These are phyloP conservation scores for Leptographium radiaticola DNA, from an alignment of 2,329 filamentous ascomycete genomes.

Conservation along the genomic window DNA sequence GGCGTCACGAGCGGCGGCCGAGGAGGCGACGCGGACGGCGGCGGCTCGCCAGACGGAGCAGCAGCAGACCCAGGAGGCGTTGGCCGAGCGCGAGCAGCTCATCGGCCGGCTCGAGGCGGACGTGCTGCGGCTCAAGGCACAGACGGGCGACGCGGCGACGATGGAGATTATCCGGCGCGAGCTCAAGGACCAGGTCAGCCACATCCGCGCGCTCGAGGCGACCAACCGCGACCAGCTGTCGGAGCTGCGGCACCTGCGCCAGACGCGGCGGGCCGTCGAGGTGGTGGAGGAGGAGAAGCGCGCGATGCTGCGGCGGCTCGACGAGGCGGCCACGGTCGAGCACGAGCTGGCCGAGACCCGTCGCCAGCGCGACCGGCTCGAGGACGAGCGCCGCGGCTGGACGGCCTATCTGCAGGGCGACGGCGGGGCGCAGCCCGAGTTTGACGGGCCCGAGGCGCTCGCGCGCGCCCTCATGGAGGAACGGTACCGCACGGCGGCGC, in stretches of 20 bases:
- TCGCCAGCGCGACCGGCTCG: conserved; percentile 71
- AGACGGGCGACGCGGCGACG: conserved; percentile 76
- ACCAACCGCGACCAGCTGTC: conserved; percentile 65
- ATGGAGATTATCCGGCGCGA: conserved; percentile 76
- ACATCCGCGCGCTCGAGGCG: conserved; percentile 73
- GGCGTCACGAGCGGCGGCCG: conserved; percentile 31
- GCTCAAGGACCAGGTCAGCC: conserved; percentile 80
- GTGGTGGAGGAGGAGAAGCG: conserved; percentile 93
- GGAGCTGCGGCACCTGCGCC: conserved; percentile 72
- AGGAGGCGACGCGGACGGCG: conserved; percentile 47
- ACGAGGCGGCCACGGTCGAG: conserved; percentile 60
- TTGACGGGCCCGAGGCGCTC: conserved; percentile 78
- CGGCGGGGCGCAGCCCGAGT: conserved; percentile 40
- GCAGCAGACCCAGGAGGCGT: conserved; percentile 49
- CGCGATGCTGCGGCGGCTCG: conserved; percentile 62
- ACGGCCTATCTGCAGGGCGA: conserved; percentile 68
- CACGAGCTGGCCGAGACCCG: conserved; percentile 66
- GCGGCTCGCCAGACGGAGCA: conserved; percentile 42
- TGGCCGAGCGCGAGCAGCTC: conserved; percentile 56
- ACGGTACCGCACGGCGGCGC: conserved; percentile 61
- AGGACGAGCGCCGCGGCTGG: conserved; percentile 83
- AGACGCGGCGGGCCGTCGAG: conserved; percentile 75
- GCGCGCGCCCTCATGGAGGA: conserved; percentile 76
- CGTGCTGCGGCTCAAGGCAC: conserved; percentile 69
- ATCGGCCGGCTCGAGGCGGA: conserved; percentile 70